Base-by-base conservation (phyloP, 495 filamentous ascomycete species). In the Penicillium bialowiezense region DNA sequence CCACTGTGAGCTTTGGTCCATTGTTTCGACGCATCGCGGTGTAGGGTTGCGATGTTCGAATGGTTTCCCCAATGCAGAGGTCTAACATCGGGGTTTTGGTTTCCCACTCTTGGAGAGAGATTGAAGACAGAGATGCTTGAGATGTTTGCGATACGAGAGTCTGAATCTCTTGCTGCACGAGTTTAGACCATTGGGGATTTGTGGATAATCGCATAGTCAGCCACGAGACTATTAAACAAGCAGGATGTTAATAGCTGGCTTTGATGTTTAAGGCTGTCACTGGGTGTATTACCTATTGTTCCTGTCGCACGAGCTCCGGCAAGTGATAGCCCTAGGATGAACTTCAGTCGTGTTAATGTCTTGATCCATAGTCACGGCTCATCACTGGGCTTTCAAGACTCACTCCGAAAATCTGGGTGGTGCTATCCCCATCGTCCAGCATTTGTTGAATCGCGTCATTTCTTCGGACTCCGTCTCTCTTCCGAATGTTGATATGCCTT, bases 281-380 rank as follows among this genome's bases (percentile, higher is more conserved):
- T 21, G 0, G 19, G 4, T 10, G 3, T 4, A 19, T 23, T 5
- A 41, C 50, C 43, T 14, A 47, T 52, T 9, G 43, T 52, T 24
- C 50, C 50, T 3, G 43, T 52, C 4, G 50, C 28, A 34, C 50
- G 50, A 8, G 42, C 28, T 20, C 50, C 50, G 17, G 50, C 50
- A 7, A 52, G 18, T 15, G 43, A 39, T 4, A 52, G 29, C 15
- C 35, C 50, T 28, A 52, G 21, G 14, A 52, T 52, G 7, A 40
- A 35, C 50, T 52, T 19, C 2, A 17, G 35, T 0, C 15, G 9
- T 7, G 5, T 36, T 37, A 40, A n/a, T n/a, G n/a, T n/a, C n/a
- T n/a, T n/a, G n/a, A n/a, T n/a, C n/a, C n/a, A n/a, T n/a, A n/a
- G n/a, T n/a, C n/a, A n/a, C n/a, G n/a, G n/a, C n/a, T n/a, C n/a